A percentile compares a stretch with the other conserved stretches of the same genome.
phyloP scores from a whole-genome alignment of 257 asterid genomes.

The Solanum peruvianum region DNA sequence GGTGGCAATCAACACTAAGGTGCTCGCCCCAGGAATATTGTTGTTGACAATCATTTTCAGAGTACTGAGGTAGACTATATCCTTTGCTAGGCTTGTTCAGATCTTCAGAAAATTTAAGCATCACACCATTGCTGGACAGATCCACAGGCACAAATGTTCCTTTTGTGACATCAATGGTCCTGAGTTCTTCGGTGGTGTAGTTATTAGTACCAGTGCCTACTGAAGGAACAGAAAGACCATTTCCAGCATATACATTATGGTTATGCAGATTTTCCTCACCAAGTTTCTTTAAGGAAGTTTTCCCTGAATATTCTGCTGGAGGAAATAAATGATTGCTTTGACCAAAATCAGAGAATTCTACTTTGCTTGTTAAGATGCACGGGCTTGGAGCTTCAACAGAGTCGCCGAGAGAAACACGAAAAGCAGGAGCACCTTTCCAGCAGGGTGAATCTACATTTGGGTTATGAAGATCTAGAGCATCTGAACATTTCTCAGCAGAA shows the following conservation, averaged over 20 bases:
- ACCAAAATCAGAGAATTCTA: constrained; percentile 19
- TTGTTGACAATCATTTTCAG: constrained; percentile 13
- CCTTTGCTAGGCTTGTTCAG: constrained; percentile 21
- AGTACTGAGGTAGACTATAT: constrained; percentile 7
- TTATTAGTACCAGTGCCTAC: constrained; percentile 18
- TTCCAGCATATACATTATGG: constrained; percentile 19
- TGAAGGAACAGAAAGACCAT: constrained; percentile 2
- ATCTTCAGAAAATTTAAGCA: constrained; percentile 17
- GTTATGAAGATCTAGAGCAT: constrained; percentile 49
- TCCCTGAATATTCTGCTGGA: constrained; percentile 18
- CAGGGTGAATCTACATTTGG: constrained; percentile 87
- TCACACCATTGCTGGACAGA: constrained; percentile 14
- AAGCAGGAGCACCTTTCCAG: constrained; percentile 84
- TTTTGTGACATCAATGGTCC: constrained; percentile 13
- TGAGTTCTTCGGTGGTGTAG: constrained; percentile 17
- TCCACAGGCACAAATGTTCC: constrained; percentile 9
- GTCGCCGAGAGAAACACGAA: constrained; percentile 36
- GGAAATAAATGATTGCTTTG: constrained; percentile 18
- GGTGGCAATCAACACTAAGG: constrained; percentile 20
- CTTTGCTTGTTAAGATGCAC: constrained; percentile 14
- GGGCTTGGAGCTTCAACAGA: constrained; percentile 26
- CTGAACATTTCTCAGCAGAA: constrained; percentile 35
- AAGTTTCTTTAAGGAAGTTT: constrained; percentile 11
- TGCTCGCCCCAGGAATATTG: constrained; percentile 13
- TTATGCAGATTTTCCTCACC: constrained; percentile 16